Evolutionary conservation across 176 grass and related monocot genomes (phyloP), one percentile per base, ranked within the genome.

Genomic region (Juncus inflexus): DNA sequence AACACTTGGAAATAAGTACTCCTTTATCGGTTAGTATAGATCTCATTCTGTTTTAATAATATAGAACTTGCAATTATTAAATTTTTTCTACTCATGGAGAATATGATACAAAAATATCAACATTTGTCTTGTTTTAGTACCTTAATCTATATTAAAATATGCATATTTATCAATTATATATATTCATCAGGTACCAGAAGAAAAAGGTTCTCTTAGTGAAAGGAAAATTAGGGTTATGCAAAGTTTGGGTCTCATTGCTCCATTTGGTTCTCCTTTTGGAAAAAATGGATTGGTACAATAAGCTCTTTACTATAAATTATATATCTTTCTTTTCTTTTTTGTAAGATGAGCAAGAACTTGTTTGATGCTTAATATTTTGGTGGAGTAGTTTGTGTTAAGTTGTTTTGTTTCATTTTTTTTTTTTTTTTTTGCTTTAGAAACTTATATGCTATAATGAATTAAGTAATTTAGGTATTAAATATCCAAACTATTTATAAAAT

Each of bases 221-320:
- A 67, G 86, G 2, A 69, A 73, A 42, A 71, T 81, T 80, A 80
- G 74, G 76, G 87, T 99, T 47, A 94, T 94, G 95, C 80, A 80
- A 74, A 79, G 52, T 65, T 75, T 99, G 2, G 89, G 49, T 55
- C 66, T 90, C 56, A 84, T 99, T 73, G 85, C 86, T 66, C 95
- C 89, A 70, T 45, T 60, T 54, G 94, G 85, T 42, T 90, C 94
- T 35, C 88, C 88, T 62, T 90, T 86, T 38, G 7, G 37, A 37
- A 72, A 35, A 74, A 65, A 70, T 10, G 50, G 42, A 67, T 63
- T 52, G 6, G 38, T 72, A 42, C 63, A 53, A 47, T 73, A 41
- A 38, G 43, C 6, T 9, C 15, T 4, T 65, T 62, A 60, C 35
- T 57, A 15, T 37, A 53, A 28, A 28, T 28, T 40, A 7, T 76